Base-by-base conservation (phyloP, 768 basidiomycete species). In the Agaricus blazei region DNA sequence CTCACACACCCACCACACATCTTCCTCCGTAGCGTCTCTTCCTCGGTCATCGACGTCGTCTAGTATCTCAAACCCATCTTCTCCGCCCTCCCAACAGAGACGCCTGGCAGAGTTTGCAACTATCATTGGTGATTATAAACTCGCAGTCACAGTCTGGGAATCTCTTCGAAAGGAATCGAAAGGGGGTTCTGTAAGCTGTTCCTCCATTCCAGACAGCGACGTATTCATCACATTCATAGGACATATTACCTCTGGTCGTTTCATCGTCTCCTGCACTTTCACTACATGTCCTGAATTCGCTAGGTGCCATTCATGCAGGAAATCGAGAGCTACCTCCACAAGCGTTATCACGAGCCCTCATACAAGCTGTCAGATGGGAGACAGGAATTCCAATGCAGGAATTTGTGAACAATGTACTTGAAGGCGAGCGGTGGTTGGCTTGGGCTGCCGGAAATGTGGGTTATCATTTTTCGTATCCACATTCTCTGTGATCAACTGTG, bases 71-170 rank as follows among this genome's bases (percentile, higher is more conserved):
- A 56, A 56, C 36, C 38, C 59, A 56, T 43, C 59, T 40, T 64
- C 75, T 27, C 77, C 80, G 6, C 82, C 83, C 6, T 77, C 85
- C 4, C 90, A 88, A 62, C 84, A 87, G 59, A 80, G 93, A 44
- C 84, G 96, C n/a, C 74, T 98, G 3, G 97, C 94, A 9, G 97
- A 99, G 68, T 95, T 98, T 71, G 86, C 93, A 8, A 97, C 97
- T 19, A 83, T 95, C 56, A 71, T 98, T 2, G 89, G 93, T 3
- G 97, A 99, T 69, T 84, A 85, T 67, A 93, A 90, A 62, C 76
- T 95, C 31, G 96, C 95, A 0, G 74, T 81, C 2, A 70, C 72
- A 7, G 83, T 94, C 3, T 98, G 95, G 89, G 97, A 98, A 65
- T 75, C 85, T 3, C 66, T 93, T 34, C 77, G 91, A 48, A 93